Conservation (phyloP, 371 early-diverging fungal genomes). For the Scutellospora calospora region DNA sequence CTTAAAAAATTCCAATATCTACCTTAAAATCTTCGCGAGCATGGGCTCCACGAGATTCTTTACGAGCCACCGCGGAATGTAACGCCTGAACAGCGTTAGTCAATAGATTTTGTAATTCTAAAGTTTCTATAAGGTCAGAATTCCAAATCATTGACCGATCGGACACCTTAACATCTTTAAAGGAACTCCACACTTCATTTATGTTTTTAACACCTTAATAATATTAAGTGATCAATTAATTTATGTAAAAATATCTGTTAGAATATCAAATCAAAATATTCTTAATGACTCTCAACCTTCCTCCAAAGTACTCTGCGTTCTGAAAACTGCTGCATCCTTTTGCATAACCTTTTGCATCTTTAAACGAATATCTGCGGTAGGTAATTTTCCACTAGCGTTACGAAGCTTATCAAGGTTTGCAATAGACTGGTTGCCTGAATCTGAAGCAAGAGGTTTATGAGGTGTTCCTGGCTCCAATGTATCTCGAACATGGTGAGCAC, state of each 20-base stretch:
- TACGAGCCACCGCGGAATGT: slow-evolving; percentile 94
- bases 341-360: slow-evolving; percentile 99
- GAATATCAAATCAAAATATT: no score
- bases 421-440: slow-evolving; percentile 89
- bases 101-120: slow-evolving; percentile 97
- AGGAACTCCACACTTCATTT: slow-evolving; percentile 81
- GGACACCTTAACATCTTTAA: slow-evolving; percentile 86
- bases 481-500: slow-evolving; percentile 93
- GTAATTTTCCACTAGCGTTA: slow-evolving; percentile 78
- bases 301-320: slow-evolving; percentile 91
- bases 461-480: slow-evolving; percentile 88
- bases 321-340: slow-evolving; percentile 96
- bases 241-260: no score
- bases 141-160: slow-evolving; percentile 98
- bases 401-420: slow-evolving; percentile 94
- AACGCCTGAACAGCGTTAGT: slow-evolving; percentile 97
- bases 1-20: neutral
- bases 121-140: slow-evolving; percentile 94
- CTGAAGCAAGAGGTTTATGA: slow-evolving; percentile 81
- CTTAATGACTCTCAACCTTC: slow-evolving; percentile 62
- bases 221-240: neutral
- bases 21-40: slow-evolving; percentile 93
- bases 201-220: slow-evolving; percentile 77
- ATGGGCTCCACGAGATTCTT: slow-evolving; percentile 98
- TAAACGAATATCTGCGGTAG: slow-evolving; percentile 91